Base-by-base conservation (phyloP, 106 monocot species). In the Ottelia alismoides region DNA sequence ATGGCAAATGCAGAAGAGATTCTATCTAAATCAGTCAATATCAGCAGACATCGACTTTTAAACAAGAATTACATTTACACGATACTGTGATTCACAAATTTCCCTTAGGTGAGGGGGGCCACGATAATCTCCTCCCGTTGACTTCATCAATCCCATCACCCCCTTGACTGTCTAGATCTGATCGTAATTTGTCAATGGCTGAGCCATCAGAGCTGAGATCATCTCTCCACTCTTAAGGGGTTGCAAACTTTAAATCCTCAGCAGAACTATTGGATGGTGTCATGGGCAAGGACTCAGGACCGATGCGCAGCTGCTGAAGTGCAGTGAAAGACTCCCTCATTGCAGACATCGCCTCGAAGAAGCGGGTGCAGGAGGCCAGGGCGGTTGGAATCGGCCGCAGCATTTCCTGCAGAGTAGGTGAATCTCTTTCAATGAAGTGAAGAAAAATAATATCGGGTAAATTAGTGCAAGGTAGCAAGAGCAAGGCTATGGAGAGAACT, bases 301-400 rank as follows among this genome's bases (percentile, higher is more conserved):
- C 76, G 1, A 78, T 76, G 28, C 96, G 84, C 7, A 84, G 59
- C 40, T 82, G 76, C 54, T 96, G 96, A 28, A 96, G 81, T 3
- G 82, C 85, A 19, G 63, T 60, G 48, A 96, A 85, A 5, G 89
- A 96, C 26, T 96, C 96, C 57, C 89, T 81, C 96, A 96, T 96
- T 0, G 96, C 96, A 25, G 88, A 84, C 96, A 96, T 89, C 1
- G 96, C 96, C 47, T 96, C 96, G 3, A 96, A 96, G 69, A 85
- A 88, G 10, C 96, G 84, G 1, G 89, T 96, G 65, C 96, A 96
- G 22, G 96, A 88, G 52, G 96, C 88, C 43, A 96, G 67, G 2
- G 96, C 96, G 22, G 81, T 71, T 31, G 96, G 96, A 25, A 96
- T 96, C 1, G 96, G 88, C 2, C 96, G 72, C 68, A 96, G 30